Evolutionary conservation across 1,139 yeast species (phyloP).

Genomic region (Fermentozyma sake): DNA sequence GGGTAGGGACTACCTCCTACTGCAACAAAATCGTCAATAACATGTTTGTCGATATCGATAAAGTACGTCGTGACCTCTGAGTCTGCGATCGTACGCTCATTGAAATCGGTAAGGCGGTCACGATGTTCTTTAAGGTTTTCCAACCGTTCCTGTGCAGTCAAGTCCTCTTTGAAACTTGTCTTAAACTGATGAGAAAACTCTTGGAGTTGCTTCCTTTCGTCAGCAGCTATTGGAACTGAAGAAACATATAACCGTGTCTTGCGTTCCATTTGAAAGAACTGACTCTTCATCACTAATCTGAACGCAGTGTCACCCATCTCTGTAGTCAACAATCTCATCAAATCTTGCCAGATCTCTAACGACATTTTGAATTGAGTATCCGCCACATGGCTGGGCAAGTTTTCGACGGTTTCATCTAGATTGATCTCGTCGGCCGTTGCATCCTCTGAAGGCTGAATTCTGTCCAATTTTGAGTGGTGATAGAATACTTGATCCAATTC

Average conservation of each 20-base stretch:
- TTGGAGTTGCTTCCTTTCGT: slow-evolving; percentile 23
- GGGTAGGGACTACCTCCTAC: slow-evolving; percentile 9
- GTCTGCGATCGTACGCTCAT: slow-evolving; percentile 7
- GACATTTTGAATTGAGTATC: slow-evolving; percentile 69
- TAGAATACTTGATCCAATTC: slow-evolving; percentile 57
- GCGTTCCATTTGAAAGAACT: slow-evolving; percentile 14
- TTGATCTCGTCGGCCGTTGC: slow-evolving; percentile 7
- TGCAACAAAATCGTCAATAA: slow-evolving; percentile 9
- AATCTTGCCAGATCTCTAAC: slow-evolving; percentile 48
- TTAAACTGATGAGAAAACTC: slow-evolving; percentile 14
- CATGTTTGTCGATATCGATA: slow-evolving; percentile 9
- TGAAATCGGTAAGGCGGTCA: slow-evolving; percentile 13
- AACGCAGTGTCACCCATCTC: slow-evolving; percentile 25
- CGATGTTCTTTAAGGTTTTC: slow-evolving; percentile 14
- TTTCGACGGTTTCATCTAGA: slow-evolving; percentile 22
- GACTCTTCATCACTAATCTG: slow-evolving; percentile 27
- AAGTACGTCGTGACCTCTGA: slow-evolving; percentile 8
- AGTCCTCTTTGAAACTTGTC: slow-evolving; percentile 19
- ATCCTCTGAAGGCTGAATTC: slow-evolving; percentile 33
- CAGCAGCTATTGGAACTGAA: slow-evolving; percentile 30
- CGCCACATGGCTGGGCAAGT: slow-evolving; percentile 52
- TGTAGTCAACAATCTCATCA: slow-evolving; percentile 38
- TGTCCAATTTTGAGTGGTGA: slow-evolving; percentile 14
- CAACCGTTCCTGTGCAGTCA: slow-evolving; percentile 11
- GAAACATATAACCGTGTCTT: slow-evolving; percentile 20